phyloP scores from a whole-genome alignment of 2,329 filamentous ascomycete species.

The Colletotrichum phormii region DNA sequence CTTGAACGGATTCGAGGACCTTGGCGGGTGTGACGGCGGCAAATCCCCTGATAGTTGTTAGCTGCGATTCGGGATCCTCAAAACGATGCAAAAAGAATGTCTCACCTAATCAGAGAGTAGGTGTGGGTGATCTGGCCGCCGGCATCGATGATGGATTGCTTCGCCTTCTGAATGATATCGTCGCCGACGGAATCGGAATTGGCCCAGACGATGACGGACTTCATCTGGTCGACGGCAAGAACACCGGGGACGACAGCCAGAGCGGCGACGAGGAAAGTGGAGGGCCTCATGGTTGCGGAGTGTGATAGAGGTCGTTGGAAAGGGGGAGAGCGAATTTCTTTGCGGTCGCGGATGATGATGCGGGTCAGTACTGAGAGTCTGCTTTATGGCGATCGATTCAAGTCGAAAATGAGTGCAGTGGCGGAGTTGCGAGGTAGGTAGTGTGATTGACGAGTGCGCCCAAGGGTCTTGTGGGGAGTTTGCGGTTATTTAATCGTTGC shows the following conservation, averaged over 20 bases:
- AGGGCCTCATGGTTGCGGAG: constrained; percentile 71
- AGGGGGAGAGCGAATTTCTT: background rate
- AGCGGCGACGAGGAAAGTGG: constrained; percentile 63
- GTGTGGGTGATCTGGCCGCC: constrained; percentile 85
- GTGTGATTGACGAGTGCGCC: constrained; percentile 1
- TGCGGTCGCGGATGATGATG: constrained; percentile 2
- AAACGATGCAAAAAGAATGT: background rate
- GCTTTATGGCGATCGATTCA: constrained; percentile 14
- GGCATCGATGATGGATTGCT: constrained; percentile 74
- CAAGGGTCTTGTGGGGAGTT: constrained; percentile 14
- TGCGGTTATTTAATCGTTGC: constrained; percentile 32
- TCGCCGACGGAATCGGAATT: constrained; percentile 73
- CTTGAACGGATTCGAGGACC: constrained; percentile 74
- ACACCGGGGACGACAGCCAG: constrained; percentile 69
- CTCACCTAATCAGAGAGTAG: constrained; percentile 77
- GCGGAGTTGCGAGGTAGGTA: constrained; percentile 2
- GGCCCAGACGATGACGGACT: constrained; percentile 84
- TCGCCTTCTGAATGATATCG: constrained; percentile 76
- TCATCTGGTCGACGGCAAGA: constrained; percentile 73
- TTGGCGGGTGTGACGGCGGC: constrained; percentile 78
- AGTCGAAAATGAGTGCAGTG: constrained; percentile 6
- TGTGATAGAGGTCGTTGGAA: background rate
- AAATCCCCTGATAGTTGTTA: constrained; percentile 73
- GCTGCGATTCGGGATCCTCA: constrained; percentile 1
- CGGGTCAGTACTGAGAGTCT: constrained; percentile 1